Percentiles rank a stretch among this genome's conserved stretches.
phyloP scores from a whole-genome alignment of 345 rosid species.

The Citrus sp. region DNA sequence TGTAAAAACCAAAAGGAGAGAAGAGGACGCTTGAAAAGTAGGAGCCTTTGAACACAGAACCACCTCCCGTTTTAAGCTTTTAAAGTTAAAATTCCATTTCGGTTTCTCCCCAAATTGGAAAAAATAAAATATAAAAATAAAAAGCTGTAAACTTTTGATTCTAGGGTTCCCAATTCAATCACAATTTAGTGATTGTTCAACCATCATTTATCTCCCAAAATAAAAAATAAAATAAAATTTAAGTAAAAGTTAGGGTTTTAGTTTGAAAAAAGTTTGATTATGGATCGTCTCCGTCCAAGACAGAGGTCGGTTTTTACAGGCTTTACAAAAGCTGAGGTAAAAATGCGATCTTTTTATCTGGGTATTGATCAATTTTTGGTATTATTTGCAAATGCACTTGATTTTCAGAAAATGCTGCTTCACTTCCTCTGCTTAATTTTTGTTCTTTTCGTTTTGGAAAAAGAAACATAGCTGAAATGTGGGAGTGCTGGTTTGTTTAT shows the following conservation, averaged over 20 bases:
- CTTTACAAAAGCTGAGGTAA: constrained; percentile 48
- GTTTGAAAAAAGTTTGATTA: background rate
- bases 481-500: background rate
- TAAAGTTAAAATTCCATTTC: background rate
- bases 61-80: background rate
- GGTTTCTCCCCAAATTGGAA: background rate
- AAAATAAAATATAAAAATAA: background rate
- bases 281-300: constrained; percentile 55
- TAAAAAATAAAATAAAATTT: background rate
- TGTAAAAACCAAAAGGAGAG: background rate
- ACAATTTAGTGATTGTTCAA: background rate
- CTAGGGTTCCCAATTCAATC: constrained; percentile 8
- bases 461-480: background rate
- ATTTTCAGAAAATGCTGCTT: background rate
- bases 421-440: background rate
- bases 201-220: background rate
- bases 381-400: background rate
- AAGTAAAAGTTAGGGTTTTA: background rate
- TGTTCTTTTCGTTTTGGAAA: background rate
- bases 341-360: background rate
- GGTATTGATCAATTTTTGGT: background rate
- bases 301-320: constrained; percentile 40
- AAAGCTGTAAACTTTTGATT: background rate
- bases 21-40: background rate
- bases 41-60: background rate